Base-by-base conservation (phyloP, 2,329 filamentous ascomycete species). In the Tolypocladium album region DNA sequence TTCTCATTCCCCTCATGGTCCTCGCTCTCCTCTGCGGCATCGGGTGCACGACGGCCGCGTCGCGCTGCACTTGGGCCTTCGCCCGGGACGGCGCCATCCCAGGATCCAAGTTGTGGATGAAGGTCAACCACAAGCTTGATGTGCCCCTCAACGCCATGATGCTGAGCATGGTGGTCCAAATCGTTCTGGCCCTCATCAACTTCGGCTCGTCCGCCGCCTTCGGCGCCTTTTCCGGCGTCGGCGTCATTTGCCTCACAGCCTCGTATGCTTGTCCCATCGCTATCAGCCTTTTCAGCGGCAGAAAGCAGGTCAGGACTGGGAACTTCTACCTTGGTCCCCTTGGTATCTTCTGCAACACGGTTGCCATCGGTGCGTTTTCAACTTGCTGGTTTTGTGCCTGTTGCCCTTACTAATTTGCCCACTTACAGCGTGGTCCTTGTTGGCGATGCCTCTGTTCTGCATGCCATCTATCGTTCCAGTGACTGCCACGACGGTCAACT, bases 401-500 rank as follows among this genome's bases (percentile, higher is more conserved):
- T 13, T 58, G 20, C 8, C 39, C 43, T n/a, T n/a, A 39, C 61
- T 59, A 36, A 59, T 34, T 20, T n/a, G 17, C 56, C 27, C 17
- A 58, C 4, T 6, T 50, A 58, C 65, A 86, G 83, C 75, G 58
- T 90, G 88, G 88, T 87, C 84, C 59, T 65, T 79, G 17, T 79
- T 91, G 59, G 87, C 86, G 42, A 82, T 90, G 58, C 87, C 88
- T 1, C 81, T 90, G 20, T 90, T 90, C 78, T 90, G 85, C 73
- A 88, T 89, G 85, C 88, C 87, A 0, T 80, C 84, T 0, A 73
- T 73, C 52, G 75, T 88, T n/a, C 84, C 84, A 7, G 84, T 88
- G 45, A 80, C 79, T 0, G 72, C 68, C 38, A 69, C 74, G 22
- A 79, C 77, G 45, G 87, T 90, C 78, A 91, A 91, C 78, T 91